Percentiles rank a stretch among this genome's conserved stretches.
phyloP scores from a whole-genome alignment of 192 early-diverging fungal genomes.

The Thoreauomyces humboldtii region DNA sequence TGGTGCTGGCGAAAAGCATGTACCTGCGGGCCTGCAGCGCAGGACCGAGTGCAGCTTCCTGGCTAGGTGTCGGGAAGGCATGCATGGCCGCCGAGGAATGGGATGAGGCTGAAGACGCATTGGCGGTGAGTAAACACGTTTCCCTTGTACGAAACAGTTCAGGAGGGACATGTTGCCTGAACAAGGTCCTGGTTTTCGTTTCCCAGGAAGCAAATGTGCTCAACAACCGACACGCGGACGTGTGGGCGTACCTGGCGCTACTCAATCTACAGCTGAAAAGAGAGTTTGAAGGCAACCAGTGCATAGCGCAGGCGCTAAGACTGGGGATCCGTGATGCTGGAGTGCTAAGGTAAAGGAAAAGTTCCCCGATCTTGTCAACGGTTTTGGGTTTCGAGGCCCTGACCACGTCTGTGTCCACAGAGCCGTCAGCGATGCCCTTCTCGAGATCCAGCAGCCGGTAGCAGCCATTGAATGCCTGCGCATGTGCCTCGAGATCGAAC shows the following conservation, averaged over 20 bases:
- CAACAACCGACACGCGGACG: slow-evolving; percentile 55
- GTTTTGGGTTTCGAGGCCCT: background rate
- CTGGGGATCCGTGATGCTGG: slow-evolving; percentile 46
- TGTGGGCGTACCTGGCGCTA: slow-evolving; percentile 52
- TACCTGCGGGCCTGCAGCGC: slow-evolving; percentile 47
- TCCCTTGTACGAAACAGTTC: too few species aligned
- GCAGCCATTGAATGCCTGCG: slow-evolving; percentile 50
- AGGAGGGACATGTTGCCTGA: too few species aligned
- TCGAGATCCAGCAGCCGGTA: slow-evolving; percentile 23
- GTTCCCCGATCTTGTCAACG: background rate
- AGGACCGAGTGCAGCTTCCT: slow-evolving; percentile 37
- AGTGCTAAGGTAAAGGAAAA: slow-evolving; percentile 32
- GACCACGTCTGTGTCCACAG: slow-evolving; percentile 8
- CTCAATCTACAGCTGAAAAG: slow-evolving; percentile 44
- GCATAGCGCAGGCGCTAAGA: slow-evolving; percentile 50
- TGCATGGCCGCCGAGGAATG: slow-evolving; percentile 47
- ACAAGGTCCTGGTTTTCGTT: background rate
- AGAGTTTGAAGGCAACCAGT: slow-evolving; percentile 51
- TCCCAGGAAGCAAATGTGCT: slow-evolving; percentile 60
- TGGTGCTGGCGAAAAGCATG: slow-evolving; percentile 54
- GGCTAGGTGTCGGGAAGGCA: slow-evolving; percentile 55
- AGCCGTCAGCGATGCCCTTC: slow-evolving; percentile 32
- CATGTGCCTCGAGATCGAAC: slow-evolving; percentile 42
- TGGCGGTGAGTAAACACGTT: slow-evolving; percentile 35
- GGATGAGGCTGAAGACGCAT: slow-evolving; percentile 54